Base-by-base conservation (phyloP, 1,284 basidiomycete genomes). In the Grifola frondosa region DNA sequence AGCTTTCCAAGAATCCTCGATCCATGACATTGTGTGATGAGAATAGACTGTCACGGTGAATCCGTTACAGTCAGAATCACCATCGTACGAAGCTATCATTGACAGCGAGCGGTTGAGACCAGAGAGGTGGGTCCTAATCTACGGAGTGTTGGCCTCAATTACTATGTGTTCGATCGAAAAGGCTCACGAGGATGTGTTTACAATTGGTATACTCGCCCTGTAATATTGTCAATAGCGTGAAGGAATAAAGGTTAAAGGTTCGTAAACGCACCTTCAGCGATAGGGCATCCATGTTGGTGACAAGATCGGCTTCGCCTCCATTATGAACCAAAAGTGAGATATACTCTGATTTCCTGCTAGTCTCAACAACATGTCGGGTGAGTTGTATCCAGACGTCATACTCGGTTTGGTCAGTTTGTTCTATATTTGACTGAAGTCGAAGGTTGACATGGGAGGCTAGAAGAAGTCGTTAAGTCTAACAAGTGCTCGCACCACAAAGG, bases 141-240 rank as follows among this genome's bases (percentile, higher is more conserved):
- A 30, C 6, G 11, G 31, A 23, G n/a, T 25, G 26, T 10, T 39
- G 17, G 10, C 28, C 22, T n/a, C 12, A 10, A 1, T n/a, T 19
- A 13, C 25, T 30, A 34, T 29, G 34, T n/a, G n/a, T 6, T 39
- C 19, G 6, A 26, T 37, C n/a, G 42, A 29, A 15, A 26, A 19
- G 9, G 57, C 73, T 46, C 44, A 91, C 88, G 20, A 95, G 66
- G 13, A 84, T 69, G 62, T 94, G 89, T 0, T 82, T 75, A 30
- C 82, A 86, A 53, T 91, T 89, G 4, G 86, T 88, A 50, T 88
- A 95, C 4, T 74, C 70, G n/a, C 84, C 81, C 84, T 87, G 47
- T 1, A 22, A 20, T 6, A 10, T 10, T 12, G 17, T 46, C 16
- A 37, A 19, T 17, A 26, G 21, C 2, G 3, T 22, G 28, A 19